A percentile compares a stretch with the other conserved stretches of the same genome.
phyloP scores from a whole-genome alignment of 805 yeast genomes.

The Candida sphagnicola region DNA sequence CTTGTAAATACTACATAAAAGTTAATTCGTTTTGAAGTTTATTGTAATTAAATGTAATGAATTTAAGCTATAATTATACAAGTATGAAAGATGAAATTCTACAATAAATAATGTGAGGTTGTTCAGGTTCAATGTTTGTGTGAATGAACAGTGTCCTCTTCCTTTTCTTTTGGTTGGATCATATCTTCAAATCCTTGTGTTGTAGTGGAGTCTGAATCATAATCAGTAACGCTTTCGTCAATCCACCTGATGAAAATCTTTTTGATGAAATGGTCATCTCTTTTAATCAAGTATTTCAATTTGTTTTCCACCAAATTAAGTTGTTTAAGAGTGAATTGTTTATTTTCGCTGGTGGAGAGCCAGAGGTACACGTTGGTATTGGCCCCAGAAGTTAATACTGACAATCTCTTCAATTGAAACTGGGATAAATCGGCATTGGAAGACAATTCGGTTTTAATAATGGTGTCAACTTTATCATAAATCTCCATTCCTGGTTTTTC shows the following conservation, averaged over 20 bases:
- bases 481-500: conserved; percentile 48
- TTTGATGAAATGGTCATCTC: conserved; percentile 40
- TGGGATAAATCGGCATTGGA: conserved; percentile 21
- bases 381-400: conserved; percentile 57
- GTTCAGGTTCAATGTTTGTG: not conserved
- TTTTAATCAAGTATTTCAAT: conserved; percentile 30
- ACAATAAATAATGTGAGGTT: no score
- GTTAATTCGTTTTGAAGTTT: not conserved
- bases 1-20: conserved; percentile 2
- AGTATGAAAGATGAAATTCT: no score
- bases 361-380: conserved; percentile 40
- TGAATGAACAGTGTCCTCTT: conserved; percentile 1
- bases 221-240: conserved; percentile 12
- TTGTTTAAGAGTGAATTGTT: conserved; percentile 21
- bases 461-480: conserved; percentile 38
- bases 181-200: conserved; percentile 1
- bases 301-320: conserved; percentile 29
- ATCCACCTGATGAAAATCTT: conserved; percentile 36
- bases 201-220: not conserved
- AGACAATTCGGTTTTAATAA: conserved; percentile 30
- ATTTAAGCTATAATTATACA: no score
- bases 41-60: no score
- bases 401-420: conserved; percentile 35
- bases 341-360: conserved; percentile 22
- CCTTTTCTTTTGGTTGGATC: not conserved